Evolutionary conservation across 192 early-diverging fungal genomes (phyloP).

Genomic region (Coemansia sp.): DNA sequence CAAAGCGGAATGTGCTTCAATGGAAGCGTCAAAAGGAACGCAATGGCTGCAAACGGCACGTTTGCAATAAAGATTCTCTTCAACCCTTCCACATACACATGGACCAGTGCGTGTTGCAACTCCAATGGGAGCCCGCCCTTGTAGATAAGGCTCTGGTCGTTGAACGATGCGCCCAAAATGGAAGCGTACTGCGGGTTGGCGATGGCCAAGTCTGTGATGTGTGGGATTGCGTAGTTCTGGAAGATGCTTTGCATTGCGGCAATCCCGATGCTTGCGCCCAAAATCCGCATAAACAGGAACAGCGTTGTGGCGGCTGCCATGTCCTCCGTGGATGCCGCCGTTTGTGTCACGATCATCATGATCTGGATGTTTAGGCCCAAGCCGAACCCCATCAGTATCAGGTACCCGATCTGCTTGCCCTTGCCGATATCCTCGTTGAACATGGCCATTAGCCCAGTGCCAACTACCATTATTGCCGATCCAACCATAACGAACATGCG

Average conservation of each 20-base stretch:
- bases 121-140: constrained; percentile 37
- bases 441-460: constrained; percentile 61
- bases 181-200: constrained; percentile 28
- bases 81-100: constrained; percentile 60
- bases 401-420: constrained; percentile 58
- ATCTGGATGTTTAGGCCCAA: constrained; percentile 64
- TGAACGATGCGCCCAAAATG: constrained; percentile 16
- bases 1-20: constrained; percentile 47
- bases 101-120: constrained; percentile 25
- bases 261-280: constrained; percentile 64
- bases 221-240: constrained; percentile 48
- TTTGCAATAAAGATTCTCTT: constrained; percentile 60
- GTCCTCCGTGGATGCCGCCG: constrained; percentile 57
- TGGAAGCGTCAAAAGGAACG: constrained; percentile 56
- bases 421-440: constrained; percentile 55
- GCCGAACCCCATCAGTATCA: constrained; percentile 59
- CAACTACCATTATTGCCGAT: constrained; percentile 54
- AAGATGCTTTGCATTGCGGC: constrained; percentile 61
- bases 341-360: constrained; percentile 69
- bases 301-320: constrained; percentile 70
- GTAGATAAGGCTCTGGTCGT: constrained; percentile 46
- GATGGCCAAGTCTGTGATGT: constrained; percentile 6
- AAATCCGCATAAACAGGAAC: constrained; percentile 65
- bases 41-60: constrained; percentile 56
- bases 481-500: constrained; percentile 59